Evolutionary conservation across 2,329 filamentous ascomycete genomes (phyloP).

Genomic region (Didymella exigua): DNA sequence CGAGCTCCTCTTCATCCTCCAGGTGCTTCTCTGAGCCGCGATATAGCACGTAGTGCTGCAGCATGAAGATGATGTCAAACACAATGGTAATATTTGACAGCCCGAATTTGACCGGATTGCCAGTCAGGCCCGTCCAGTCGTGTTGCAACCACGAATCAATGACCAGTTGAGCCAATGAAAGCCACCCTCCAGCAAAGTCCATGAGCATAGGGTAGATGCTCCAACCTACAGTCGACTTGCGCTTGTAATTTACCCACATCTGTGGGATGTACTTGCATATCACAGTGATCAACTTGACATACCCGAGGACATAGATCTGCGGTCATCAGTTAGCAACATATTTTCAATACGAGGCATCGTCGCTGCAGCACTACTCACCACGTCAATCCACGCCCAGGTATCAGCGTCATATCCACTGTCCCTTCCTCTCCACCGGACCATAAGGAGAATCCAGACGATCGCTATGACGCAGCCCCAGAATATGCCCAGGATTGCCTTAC

Average conservation of each 20-base stretch:
- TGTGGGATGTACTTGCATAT: slow-evolving; percentile 87
- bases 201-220: slow-evolving; percentile 82
- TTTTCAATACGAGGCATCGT: not conserved
- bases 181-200: slow-evolving; percentile 78
- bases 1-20: slow-evolving; percentile 35
- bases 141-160: slow-evolving; percentile 84
- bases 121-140: slow-evolving; percentile 89
- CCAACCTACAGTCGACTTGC: slow-evolving; percentile 87
- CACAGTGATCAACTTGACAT: slow-evolving; percentile 87
- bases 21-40: slow-evolving; percentile 34
- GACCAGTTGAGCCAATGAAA: slow-evolving; percentile 80
- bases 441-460: slow-evolving; percentile 54
- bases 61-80: slow-evolving; percentile 85
- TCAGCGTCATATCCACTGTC: slow-evolving; percentile 54
- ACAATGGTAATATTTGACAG: slow-evolving; percentile 83
- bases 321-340: slow-evolving; percentile 9
- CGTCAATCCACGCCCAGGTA: slow-evolving; percentile 68
- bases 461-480: slow-evolving; percentile 70
- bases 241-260: slow-evolving; percentile 75
- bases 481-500: slow-evolving; percentile 70
- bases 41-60: slow-evolving; percentile 88
- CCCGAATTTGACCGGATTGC: slow-evolving; percentile 89
- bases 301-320: slow-evolving; percentile 71
- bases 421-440: slow-evolving; percentile 52
- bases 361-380: slow-evolving; percentile 52